Evolutionary conservation across 2,329 filamentous ascomycete species (phyloP), one percentile per base, ranked within the genome.

Genomic region (Coniochaeta sp.): DNA sequence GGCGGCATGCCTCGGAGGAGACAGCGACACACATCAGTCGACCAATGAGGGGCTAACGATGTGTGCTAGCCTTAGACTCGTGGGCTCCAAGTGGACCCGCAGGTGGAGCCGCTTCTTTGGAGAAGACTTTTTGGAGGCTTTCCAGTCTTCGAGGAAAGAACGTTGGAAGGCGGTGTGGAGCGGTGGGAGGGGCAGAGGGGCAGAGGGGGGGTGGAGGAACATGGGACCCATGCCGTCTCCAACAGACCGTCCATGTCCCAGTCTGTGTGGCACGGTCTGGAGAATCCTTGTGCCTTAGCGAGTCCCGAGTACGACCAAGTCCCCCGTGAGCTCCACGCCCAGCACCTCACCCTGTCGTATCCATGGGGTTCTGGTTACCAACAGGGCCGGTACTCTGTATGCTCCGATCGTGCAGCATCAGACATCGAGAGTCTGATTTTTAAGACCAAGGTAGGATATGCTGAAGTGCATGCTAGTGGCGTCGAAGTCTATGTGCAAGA

Each of bases 1-100:
- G 73, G 74, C 69, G 68, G 69, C 62, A 63, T 59, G 55, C 62
- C 58, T 67, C 54, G 28, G 6, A 12, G 62, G 58, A 62, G 72
- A 71, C 71, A 71, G 72, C 74, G 72, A 74, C 75, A 34, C 63
- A 66, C 71, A 75, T 72, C 72, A 68, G 69, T 73, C 79, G 74
- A 78, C 81, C 76, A 81, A 83, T 79, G 67, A 70, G 75, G 78
- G 71, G 78, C 71, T 71, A 67, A 69, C 74, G 65, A 69, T 67
- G 79, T 77, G 76, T 71, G 66, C 79, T 79, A 81, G 54, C 34
- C 54, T 55, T 22, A 31, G 47, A 52, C 47, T 52, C 47, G 47
- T 52, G 47, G 47, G 47, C 47, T 28, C 6, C 22, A 14, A 36
- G 54, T 34, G 54, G 34, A 14, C 6, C 31, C 52, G 14, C 12